Evolutionary conservation across 2,329 filamentous ascomycete genomes (phyloP), one percentile per base, ranked within the genome.

Genomic region (Aspergillus niger): DNA sequence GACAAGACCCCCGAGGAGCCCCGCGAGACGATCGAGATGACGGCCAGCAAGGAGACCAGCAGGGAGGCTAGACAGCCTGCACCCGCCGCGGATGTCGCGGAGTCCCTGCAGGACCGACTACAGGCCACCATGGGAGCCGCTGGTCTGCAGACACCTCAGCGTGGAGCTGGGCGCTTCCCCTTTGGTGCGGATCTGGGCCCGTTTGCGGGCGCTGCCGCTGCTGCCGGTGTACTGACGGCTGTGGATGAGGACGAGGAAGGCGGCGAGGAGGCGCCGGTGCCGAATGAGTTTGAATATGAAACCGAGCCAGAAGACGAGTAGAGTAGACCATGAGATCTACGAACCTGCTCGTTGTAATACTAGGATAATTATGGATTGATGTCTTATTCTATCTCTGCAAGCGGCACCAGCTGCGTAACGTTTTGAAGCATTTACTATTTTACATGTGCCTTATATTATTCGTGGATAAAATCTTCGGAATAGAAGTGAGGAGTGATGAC

Each of bases 11-110:
- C 92, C 0, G 85, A 87, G 1, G 90, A 96, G 75, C 79, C 88
- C 51, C 96, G 96, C 76, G 82, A 87, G 17, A 84, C 95, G 7
- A 85, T 99, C 51, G 95, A 98, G 75, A 87, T 98, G 77, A 97
- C 96, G 81, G 86, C 96, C 44, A 95, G 93, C 84, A 97, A 96
- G 60, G 76, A 78, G 53, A 67, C 70, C 47, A 72, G 72, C 47
- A 72, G 72, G 58, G 74, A 84, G 64, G 78, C 82, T 10, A 44
- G 13, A 22, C 41, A 24, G 41, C 20, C 41, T 15, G 41, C 41
- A 17, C 41, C 41, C 15, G 41, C 41, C 20, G 20, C 20, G 20
- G 41, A 44, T 22, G 59, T 73, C 5, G 63, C 69, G 7, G 82
- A 68, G 74, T 80, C 61, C 69, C 79, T 71, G 64, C 75, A 79